These are phyloP conservation scores for Xylaria palmicola DNA, from an alignment of 495 filamentous ascomycete species.

Conservation along the genomic window DNA sequence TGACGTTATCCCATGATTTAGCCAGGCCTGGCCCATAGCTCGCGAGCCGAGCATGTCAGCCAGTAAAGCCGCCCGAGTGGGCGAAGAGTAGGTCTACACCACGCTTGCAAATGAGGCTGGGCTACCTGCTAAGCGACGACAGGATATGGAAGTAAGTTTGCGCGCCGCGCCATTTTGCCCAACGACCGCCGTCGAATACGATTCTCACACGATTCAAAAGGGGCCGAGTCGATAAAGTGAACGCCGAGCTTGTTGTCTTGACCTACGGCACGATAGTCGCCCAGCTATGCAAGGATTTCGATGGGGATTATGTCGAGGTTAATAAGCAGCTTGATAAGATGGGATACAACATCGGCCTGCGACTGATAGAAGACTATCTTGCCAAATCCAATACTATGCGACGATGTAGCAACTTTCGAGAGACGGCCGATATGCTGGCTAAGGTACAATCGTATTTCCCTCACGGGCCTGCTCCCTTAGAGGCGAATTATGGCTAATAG, in stretches of 20 bases:
- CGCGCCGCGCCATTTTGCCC: not conserved
- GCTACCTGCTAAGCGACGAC: conserved; percentile 29
- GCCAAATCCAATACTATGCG: conserved; percentile 84
- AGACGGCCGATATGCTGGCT: conserved; percentile 94
- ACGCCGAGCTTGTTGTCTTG: conserved; percentile 93
- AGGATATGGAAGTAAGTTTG: conserved; percentile 97
- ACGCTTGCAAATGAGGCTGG: not conserved
- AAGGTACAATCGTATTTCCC: conserved; percentile 58
- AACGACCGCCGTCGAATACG: not conserved
- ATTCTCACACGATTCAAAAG: conserved; percentile 33
- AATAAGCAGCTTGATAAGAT: conserved; percentile 98
- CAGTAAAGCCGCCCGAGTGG: conserved; percentile 85
- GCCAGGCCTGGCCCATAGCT: conserved; percentile 17
- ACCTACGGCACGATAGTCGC: conserved; percentile 98
- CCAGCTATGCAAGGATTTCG: conserved; percentile 93
- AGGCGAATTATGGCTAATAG: not conserved
- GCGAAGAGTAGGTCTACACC: conserved; percentile 81
- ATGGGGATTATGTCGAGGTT: conserved; percentile 87
- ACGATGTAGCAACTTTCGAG: conserved; percentile 86
- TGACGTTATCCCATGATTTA: conserved; percentile 23
- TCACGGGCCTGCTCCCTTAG: conserved; percentile 2
- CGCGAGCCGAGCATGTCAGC: conserved; percentile 63
- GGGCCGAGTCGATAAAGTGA: conserved; percentile 67
- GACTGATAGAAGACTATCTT: conserved; percentile 95
- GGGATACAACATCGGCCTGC: conserved; percentile 97